phyloP scores from a whole-genome alignment of 192 early-diverging fungal genomes.

The Lobosporangium transversale region DNA sequence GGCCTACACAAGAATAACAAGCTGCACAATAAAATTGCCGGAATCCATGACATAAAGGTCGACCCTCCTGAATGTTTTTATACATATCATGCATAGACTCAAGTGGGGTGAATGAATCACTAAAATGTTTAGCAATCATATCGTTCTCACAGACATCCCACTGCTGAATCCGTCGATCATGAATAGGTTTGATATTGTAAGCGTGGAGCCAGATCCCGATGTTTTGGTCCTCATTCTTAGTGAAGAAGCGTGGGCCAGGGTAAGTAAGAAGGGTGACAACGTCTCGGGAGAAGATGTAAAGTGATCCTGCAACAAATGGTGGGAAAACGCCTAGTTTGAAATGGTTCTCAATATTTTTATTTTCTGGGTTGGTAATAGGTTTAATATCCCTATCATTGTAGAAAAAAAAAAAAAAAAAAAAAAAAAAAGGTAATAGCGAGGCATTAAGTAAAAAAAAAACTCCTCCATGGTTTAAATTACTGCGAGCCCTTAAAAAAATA shows the following conservation, averaged over 20 bases:
- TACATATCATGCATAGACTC: slow-evolving; percentile 68
- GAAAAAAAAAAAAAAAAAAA: not conserved
- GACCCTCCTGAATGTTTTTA: slow-evolving; percentile 56
- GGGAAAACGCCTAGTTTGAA: slow-evolving; percentile 67
- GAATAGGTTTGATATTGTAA: slow-evolving; percentile 67
- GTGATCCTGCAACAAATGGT: slow-evolving; percentile 67
- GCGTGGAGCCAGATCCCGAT: slow-evolving; percentile 70
- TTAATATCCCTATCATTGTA: slow-evolving; percentile 62
- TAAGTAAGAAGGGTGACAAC: slow-evolving; percentile 62
- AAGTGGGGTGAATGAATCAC: slow-evolving; percentile 48
- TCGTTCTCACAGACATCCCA: slow-evolving; percentile 71
- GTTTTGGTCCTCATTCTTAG: slow-evolving; percentile 69
- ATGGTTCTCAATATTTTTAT: slow-evolving; percentile 60
- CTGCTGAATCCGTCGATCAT: slow-evolving; percentile 68
- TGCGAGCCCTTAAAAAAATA: not conserved
- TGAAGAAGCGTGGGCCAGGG: slow-evolving; percentile 63
- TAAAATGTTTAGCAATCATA: slow-evolving; percentile 72
- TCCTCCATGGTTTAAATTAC: too few relatives aligned
- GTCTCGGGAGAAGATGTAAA: slow-evolving; percentile 69
- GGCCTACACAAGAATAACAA: slow-evolving; percentile 65
- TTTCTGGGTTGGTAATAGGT: slow-evolving; percentile 60
- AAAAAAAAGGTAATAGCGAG: not conserved
- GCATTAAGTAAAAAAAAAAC: not conserved
- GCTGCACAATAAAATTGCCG: slow-evolving; percentile 59
- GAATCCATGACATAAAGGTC: slow-evolving; percentile 64